These are phyloP conservation scores for Pythium oligandrum DNA, from an alignment of 352 stramenopile genomes.

Conservation along the genomic window DNA sequence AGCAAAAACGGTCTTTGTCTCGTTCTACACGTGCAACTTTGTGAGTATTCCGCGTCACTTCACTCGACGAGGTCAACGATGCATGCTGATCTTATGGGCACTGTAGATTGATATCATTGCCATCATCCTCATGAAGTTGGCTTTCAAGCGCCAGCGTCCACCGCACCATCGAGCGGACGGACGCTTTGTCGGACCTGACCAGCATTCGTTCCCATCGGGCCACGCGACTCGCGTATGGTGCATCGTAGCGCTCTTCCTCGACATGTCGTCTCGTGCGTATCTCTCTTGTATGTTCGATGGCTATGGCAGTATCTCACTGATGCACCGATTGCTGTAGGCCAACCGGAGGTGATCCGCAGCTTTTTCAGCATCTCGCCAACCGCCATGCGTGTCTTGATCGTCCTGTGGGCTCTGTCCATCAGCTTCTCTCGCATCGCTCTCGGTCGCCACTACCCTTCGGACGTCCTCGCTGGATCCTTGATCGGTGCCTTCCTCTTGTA, in stretches of 20 bases:
- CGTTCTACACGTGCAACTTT: conserved; percentile 46
- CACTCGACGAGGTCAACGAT: too few relatives aligned
- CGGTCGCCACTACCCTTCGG: conserved; percentile 78
- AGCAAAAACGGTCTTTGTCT: conserved; percentile 26
- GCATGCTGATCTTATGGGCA: neutral
- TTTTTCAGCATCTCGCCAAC: conserved; percentile 50
- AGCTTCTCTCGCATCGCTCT: conserved; percentile 78
- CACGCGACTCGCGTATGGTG: conserved; percentile 75
- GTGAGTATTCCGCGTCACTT: conserved; percentile 16
- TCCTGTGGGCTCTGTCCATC: conserved; percentile 64
- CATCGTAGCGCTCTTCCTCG: conserved; percentile 59
- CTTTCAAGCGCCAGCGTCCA: conserved; percentile 67
- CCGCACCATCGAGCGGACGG: conserved; percentile 69
- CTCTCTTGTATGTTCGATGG: neutral
- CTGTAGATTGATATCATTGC: conserved; percentile 63
- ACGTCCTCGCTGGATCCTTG: conserved; percentile 55
- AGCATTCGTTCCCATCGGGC: conserved; percentile 84
- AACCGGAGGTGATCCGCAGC: conserved; percentile 35
- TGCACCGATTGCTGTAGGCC: conserved; percentile 6
- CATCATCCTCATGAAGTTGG: conserved; percentile 74
- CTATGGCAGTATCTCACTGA: too few relatives aligned
- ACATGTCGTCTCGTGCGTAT: conserved; percentile 38
- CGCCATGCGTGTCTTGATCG: conserved; percentile 31
- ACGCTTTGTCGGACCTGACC: conserved; percentile 75
- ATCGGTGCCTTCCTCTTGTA: conserved; percentile 56